Evolutionary conservation across 2,329 filamentous ascomycete genomes (phyloP).

Genomic region (Chrysosporium queenslandicum): DNA sequence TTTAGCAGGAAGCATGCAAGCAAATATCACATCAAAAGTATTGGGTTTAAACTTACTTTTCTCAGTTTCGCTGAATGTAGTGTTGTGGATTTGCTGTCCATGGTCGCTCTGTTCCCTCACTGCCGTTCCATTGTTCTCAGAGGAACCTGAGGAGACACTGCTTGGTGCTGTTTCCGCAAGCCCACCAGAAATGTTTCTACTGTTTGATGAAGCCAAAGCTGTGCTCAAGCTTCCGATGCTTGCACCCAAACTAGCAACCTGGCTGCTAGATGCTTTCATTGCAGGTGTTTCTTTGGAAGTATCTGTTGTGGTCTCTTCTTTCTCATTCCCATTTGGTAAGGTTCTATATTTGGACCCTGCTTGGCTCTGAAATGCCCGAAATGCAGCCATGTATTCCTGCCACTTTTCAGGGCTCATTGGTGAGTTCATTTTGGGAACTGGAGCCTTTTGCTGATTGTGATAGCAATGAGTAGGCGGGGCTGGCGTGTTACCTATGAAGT

Average conservation of each 20-base stretch:
- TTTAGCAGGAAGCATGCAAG: no score
- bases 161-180: background rate
- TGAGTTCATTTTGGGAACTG: background rate
- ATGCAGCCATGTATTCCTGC: conserved; percentile 1
- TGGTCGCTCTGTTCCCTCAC: background rate
- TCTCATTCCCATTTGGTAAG: background rate
- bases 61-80: background rate
- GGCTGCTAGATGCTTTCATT: background rate
- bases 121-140: background rate
- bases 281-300: background rate
- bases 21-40: no score
- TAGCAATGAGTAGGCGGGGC: no score
- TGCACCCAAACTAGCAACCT: background rate
- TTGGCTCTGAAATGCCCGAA: conserved; percentile 1
- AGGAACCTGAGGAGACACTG: background rate
- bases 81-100: background rate
- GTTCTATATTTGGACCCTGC: background rate
- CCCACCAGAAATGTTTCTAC: background rate
- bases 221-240: conserved; percentile 1
- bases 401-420: conserved; percentile 1
- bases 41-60: conserved; percentile 5
- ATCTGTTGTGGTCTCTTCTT: background rate
- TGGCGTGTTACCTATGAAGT: no score
- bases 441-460: no score
- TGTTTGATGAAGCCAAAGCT: background rate